Conservation (phyloP, 768 basidiomycete species). For the Terana coerulea region DNA sequence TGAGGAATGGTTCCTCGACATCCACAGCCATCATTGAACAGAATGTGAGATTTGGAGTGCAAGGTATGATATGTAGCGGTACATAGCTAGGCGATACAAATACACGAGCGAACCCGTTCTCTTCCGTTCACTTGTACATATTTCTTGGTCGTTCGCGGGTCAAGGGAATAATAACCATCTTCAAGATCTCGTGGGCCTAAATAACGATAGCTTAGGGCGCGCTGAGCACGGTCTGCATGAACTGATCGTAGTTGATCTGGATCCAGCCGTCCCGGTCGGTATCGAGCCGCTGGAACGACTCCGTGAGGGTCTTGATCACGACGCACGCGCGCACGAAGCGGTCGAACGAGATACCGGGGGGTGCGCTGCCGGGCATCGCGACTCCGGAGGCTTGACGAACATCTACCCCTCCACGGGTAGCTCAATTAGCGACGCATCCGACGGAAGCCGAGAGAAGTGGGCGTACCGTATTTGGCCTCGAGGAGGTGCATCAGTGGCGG, state of each 20-base stretch:
- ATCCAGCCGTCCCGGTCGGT: conserved; percentile 64
- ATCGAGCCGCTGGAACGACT: conserved; percentile 65
- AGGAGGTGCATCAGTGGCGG: conserved; percentile 63
- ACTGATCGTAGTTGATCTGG: conserved; percentile 68
- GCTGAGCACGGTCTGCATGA: conserved; percentile 64
- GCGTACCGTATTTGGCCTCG: conserved; percentile 76
- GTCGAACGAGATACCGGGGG: conserved; percentile 76
- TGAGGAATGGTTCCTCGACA: no score
- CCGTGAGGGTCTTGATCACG: conserved; percentile 72
- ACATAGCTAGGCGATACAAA: no score
- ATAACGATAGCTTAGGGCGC: conserved; percentile 42
- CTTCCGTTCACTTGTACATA: no score
- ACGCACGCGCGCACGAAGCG: conserved; percentile 87
- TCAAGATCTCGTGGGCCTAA: no score
- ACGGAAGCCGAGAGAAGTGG: neutral
- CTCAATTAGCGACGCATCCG: conserved; percentile 13
- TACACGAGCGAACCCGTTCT: no score
- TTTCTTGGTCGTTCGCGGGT: no score
- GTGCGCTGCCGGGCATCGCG: conserved; percentile 21
- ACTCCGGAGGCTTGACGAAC: conserved; percentile 47
- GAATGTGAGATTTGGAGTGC: no score
- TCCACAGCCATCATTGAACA: no score
- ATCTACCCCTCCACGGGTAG: conserved; percentile 44
- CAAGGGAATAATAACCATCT: no score
- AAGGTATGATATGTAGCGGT: no score